A percentile compares a stretch with the other conserved stretches of the same genome.
These are phyloP conservation scores for Choricystis sp. DNA, from an alignment of 139 green algal genomes.

Conservation along the genomic window DNA sequence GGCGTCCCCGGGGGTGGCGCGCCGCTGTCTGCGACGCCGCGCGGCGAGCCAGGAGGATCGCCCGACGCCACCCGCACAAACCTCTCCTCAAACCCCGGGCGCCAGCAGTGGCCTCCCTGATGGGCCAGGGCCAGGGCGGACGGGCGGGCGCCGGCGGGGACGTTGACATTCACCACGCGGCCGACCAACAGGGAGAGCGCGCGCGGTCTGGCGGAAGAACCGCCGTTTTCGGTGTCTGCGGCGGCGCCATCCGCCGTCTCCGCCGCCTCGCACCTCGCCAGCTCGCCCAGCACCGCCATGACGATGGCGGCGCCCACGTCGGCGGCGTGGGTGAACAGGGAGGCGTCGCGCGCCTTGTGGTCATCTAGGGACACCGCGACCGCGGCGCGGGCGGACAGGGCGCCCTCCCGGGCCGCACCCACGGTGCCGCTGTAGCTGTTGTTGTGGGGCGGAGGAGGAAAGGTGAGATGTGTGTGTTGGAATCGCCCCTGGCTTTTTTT, in stretches of 20 bases:
- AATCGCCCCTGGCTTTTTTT: too few relatives aligned
- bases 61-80: background rate
- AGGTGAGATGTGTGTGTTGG: too few relatives aligned
- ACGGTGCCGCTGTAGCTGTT: conserved; percentile 37
- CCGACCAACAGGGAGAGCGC: too few relatives aligned
- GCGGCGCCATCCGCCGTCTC: background rate
- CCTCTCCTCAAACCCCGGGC: background rate
- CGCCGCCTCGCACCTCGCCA: too few relatives aligned
- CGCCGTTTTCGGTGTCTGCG: background rate
- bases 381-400: conserved; percentile 43
- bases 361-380: conserved; percentile 50
- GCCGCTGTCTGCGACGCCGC: background rate
- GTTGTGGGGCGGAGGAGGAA: too few relatives aligned
- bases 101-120: background rate
- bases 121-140: background rate
- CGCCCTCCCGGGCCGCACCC: conserved; percentile 47
- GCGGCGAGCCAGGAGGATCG: too few relatives aligned
- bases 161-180: background rate
- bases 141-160: background rate
- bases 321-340: conserved; percentile 34
- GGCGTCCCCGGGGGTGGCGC: background rate
- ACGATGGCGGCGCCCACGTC: conserved; percentile 18
- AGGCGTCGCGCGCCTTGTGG: conserved; percentile 25
- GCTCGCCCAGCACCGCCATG: conserved; percentile 23
- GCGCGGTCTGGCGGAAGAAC: too few relatives aligned